Evolutionary conservation across 345 rosid genomes (phyloP).

Genomic region (Capsella bursapastoris): DNA sequence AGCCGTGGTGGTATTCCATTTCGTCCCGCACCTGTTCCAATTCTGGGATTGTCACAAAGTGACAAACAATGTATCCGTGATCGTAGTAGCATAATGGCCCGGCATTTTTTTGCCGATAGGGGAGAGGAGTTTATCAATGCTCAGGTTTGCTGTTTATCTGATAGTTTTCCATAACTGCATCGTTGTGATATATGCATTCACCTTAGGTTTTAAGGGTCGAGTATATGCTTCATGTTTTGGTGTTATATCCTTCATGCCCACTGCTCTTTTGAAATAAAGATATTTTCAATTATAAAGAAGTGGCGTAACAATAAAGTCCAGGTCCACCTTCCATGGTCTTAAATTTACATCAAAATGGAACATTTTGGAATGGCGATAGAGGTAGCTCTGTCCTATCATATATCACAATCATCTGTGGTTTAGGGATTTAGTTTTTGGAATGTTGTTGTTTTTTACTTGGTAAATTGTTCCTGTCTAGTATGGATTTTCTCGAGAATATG

Average conservation of each 20-base stretch:
- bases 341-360: background rate
- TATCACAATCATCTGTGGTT: constrained; percentile 23
- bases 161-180: background rate
- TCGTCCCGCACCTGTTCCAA: constrained; percentile 79
- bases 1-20: constrained; percentile 87
- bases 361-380: constrained; percentile 12
- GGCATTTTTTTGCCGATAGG: constrained; percentile 89
- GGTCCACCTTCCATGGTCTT: constrained; percentile 18
- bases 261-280: background rate
- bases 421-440: constrained; percentile 5
- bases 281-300: background rate
- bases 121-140: constrained; percentile 88
- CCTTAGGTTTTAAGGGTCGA: constrained; percentile 9
- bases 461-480: constrained; percentile 3
- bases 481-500: background rate
- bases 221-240: constrained; percentile 14
- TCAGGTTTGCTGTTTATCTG: constrained; percentile 60
- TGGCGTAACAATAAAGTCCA: constrained; percentile 6
- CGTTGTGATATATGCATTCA: constrained; percentile 16
- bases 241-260: background rate
- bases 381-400: constrained; percentile 19
- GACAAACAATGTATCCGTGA: constrained; percentile 99
- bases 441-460: constrained; percentile 18
- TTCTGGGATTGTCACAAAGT: constrained; percentile 83
- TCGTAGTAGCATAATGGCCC: constrained; percentile 98